Evolutionary conservation across 768 basidiomycete species (phyloP).

Genomic region (Hortiboletus campestris): DNA sequence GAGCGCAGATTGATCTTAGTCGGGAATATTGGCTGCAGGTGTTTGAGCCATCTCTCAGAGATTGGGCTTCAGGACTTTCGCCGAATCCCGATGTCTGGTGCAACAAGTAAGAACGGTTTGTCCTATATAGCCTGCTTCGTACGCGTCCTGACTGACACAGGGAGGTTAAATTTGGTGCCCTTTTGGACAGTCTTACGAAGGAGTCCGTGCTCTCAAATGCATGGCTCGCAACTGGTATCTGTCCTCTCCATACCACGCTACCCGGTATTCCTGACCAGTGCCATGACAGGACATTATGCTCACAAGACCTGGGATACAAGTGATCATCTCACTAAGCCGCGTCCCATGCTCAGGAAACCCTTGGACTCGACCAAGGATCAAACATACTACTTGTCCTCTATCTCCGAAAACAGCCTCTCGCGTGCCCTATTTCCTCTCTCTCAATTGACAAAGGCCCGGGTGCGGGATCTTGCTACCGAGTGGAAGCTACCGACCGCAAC

Average conservation of each 20-base stretch:
- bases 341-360: conserved; percentile 54
- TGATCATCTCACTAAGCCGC: conserved; percentile 15
- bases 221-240: conserved; percentile 80
- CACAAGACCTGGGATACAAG: conserved; percentile 52
- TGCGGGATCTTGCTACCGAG: conserved; percentile 66
- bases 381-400: conserved; percentile 84
- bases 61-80: conserved; percentile 77
- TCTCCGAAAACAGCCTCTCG: conserved; percentile 61
- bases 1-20: conserved; percentile 74
- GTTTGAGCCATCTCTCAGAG: conserved; percentile 78
- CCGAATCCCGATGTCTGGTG: conserved; percentile 95
- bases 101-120: conserved; percentile 56
- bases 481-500: conserved; percentile 68
- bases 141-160: conserved; percentile 35
- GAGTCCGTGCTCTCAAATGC: conserved; percentile 34
- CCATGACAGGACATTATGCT: conserved; percentile 77
- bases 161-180: conserved; percentile 88
- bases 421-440: conserved; percentile 82
- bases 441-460: conserved; percentile 61
- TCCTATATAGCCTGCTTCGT: not conserved
- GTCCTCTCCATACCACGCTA: not conserved
- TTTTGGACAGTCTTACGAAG: conserved; percentile 60
- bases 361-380: conserved; percentile 78
- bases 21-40: conserved; percentile 89
- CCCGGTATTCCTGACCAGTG: not conserved